Conservation (phyloP, 1,284 basidiomycete species). For the Rhizoctonia solani region DNA sequence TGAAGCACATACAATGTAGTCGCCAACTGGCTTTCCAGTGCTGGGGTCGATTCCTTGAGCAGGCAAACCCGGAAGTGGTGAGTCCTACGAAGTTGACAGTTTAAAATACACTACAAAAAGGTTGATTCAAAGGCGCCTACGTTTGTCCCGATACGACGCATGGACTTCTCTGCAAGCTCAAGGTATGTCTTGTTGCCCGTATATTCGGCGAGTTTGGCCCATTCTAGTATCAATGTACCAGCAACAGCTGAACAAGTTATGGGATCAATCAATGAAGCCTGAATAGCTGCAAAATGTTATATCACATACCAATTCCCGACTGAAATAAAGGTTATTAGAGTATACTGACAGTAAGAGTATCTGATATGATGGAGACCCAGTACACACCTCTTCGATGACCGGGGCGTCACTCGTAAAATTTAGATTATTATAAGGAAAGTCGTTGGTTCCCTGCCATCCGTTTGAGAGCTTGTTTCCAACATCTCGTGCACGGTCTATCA, state of each 20-base stretch:
- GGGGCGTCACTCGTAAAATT: slow-evolving; percentile 36
- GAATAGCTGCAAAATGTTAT: neutral
- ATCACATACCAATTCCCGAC: slow-evolving; percentile 1
- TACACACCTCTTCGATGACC: slow-evolving; percentile 10
- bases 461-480: slow-evolving; percentile 70
- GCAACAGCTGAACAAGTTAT: slow-evolving; percentile 66
- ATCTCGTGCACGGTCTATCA: slow-evolving; percentile 65
- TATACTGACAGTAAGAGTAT: slow-evolving; percentile 43
- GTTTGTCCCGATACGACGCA: slow-evolving; percentile 49
- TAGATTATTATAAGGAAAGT: slow-evolving; percentile 35
- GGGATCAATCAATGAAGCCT: neutral
- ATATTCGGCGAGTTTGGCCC: slow-evolving; percentile 54
- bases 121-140: slow-evolving; percentile 43
- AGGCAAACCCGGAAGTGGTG: slow-evolving; percentile 53
- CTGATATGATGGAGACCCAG: too few relatives aligned
- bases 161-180: slow-evolving; percentile 55
- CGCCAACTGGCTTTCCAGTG: slow-evolving; percentile 56
- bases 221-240: slow-evolving; percentile 61
- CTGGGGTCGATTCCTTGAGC: slow-evolving; percentile 63
- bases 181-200: slow-evolving; percentile 63
- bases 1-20: slow-evolving; percentile 59
- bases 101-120: neutral
- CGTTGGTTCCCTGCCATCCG: slow-evolving; percentile 58
- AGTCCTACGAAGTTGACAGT: neutral
- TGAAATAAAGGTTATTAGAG: slow-evolving; percentile 46